phyloP scores from a whole-genome alignment of 129 eudicot genomes.

The Oenanthe sinensis region DNA sequence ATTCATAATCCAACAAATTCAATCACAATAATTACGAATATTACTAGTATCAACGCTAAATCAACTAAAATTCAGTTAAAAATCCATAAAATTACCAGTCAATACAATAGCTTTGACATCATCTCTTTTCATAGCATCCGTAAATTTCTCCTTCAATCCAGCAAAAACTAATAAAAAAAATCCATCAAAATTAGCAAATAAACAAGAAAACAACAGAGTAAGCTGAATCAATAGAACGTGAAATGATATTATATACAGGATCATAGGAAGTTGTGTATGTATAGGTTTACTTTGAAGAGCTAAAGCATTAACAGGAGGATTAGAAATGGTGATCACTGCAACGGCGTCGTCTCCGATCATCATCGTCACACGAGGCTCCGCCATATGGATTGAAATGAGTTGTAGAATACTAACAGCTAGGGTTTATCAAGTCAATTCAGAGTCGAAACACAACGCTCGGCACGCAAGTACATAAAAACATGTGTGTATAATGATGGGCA shows the following conservation, averaged over 20 bases:
- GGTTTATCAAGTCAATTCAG: too few relatives aligned
- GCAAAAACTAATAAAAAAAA: slow-evolving; percentile 41
- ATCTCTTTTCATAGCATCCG: slow-evolving; percentile 70
- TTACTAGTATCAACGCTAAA: background rate
- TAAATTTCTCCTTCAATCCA: slow-evolving; percentile 59
- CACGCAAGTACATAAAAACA: too few relatives aligned
- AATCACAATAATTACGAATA: background rate
- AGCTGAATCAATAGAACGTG: too few relatives aligned
- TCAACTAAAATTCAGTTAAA: background rate
- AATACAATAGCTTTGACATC: slow-evolving; percentile 87
- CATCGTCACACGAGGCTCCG: slow-evolving; percentile 42
- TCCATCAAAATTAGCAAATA: background rate
- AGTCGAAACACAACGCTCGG: too few relatives aligned
- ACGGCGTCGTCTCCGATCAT: slow-evolving; percentile 76
- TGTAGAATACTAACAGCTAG: background rate
- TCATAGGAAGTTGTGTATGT: background rate
- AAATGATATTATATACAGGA: too few relatives aligned
- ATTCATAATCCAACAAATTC: background rate
- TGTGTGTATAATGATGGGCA: too few relatives aligned
- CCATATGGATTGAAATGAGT: slow-evolving; percentile 25
- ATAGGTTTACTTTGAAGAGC: slow-evolving; percentile 48
- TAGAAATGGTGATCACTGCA: slow-evolving; percentile 62
- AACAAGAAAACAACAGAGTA: background rate
- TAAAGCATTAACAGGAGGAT: slow-evolving; percentile 85
- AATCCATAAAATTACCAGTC: slow-evolving; percentile 36